Base-by-base conservation (phyloP, 2,329 filamentous ascomycete genomes). In the Xylariaceae sp. region DNA sequence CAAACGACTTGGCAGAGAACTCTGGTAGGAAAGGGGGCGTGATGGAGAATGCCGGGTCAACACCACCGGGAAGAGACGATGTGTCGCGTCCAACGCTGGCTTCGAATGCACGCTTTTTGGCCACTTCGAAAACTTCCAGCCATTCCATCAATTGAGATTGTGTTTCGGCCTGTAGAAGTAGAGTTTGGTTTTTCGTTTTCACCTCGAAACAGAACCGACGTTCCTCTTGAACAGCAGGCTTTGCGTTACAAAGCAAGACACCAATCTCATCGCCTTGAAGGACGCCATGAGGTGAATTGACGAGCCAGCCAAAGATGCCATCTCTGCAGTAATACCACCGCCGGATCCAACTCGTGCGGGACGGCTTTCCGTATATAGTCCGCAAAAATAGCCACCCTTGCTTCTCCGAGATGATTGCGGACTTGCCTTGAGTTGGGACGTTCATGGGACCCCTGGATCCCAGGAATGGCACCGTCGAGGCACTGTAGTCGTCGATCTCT, bases 201-300 rank as follows among this genome's bases (percentile, higher is more conserved):
- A 99, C 88, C 71, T 99, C 94, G 64, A 99, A 97, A 68, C 94
- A 97, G 71, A 97, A 99, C 14, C 94, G 83, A 38, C 94, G 84
- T 65, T 99, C 94, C 71, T 99, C 94, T 60, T 90, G 86, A 47
- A 95, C 88, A 1, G 92, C 91, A 16, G 92, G 91, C 63, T 93
- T 90, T 45, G 94, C 88, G 64, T 90, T 96, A 73, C 94, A 99
- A 38, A 99, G 83, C 47, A 99, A 74, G 3, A 99, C 92, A 39
- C 94, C 94, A 55, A 96, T 96, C 72, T 96, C 91, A 64, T 99
- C 94, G 43, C 91, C 96, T 69, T 97, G 93, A 61, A 97, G 84
- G 18, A 99, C 94, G 33, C 91, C 93, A 53, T 92, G 84, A 0
- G 84, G 76, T 3, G 89, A 89, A 63, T 95, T 91, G 17, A 94